Evolutionary conservation across 345 rosid genomes (phyloP).

Genomic region (Clarkia xantiana): DNA sequence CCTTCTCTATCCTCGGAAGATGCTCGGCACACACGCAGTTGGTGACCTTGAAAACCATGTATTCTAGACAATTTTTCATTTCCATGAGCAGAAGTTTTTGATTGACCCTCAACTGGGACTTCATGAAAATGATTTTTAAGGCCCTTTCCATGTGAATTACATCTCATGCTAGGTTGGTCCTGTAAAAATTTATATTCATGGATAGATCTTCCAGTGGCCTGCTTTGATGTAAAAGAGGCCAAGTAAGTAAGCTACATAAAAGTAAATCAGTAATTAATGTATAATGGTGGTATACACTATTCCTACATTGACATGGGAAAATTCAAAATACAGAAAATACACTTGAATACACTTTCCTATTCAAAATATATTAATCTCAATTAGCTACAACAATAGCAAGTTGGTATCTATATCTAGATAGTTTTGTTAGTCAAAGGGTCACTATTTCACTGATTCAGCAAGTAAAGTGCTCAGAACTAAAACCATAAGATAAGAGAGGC

Average conservation of each 20-base stretch:
- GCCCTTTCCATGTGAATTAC: conserved; percentile 35
- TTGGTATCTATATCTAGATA: too few relatives aligned
- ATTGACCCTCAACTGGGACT: conserved; percentile 31
- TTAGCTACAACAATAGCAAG: too few relatives aligned
- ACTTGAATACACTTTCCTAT: too few relatives aligned
- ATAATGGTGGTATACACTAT: too few relatives aligned
- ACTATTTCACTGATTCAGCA: background rate
- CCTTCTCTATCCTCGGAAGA: conserved; percentile 56
- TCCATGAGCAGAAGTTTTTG: conserved; percentile 40
- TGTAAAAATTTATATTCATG: conserved; percentile 57
- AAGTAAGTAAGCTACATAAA: background rate
- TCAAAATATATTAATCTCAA: too few relatives aligned
- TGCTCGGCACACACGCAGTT: conserved; percentile 36
- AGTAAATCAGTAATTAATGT: too few relatives aligned
- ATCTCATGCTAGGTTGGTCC: conserved; percentile 39
- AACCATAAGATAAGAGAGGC: conserved; percentile 19
- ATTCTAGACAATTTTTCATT: conserved; percentile 43
- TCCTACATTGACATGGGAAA: too few relatives aligned
- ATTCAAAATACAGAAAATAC: too few relatives aligned
- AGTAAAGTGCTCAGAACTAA: background rate
- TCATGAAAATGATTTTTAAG: conserved; percentile 44
- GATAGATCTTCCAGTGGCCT: conserved; percentile 40
- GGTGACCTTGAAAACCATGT: conserved; percentile 40
- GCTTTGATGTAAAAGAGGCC: conserved; percentile 9
- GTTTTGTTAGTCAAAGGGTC: too few relatives aligned